phyloP scores from a whole-genome alignment of 345 rosid species.

The Citrus trifoliata region DNA sequence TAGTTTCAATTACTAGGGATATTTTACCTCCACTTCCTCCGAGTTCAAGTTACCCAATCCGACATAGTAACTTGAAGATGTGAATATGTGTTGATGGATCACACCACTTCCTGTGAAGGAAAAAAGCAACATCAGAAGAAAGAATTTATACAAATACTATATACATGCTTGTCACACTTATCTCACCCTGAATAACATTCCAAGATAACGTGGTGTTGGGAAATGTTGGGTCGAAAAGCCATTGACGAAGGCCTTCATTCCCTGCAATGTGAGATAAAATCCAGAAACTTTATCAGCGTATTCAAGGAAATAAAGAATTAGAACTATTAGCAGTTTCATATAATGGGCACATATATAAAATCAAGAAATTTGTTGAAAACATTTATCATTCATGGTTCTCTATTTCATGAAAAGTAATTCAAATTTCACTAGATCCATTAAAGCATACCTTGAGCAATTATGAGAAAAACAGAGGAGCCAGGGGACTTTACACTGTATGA shows the following conservation, averaged over 20 bases:
- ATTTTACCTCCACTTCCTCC: constrained; percentile 65
- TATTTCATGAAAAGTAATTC: background rate
- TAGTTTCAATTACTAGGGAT: background rate
- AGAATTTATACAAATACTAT: background rate
- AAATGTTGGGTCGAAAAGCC: constrained; percentile 84
- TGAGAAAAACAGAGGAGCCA: constrained; percentile 60
- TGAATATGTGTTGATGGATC: constrained; percentile 55
- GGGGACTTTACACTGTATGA: constrained; percentile 55
- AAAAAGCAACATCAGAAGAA: constrained; percentile 12
- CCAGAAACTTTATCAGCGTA: background rate
- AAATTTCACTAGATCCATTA: background rate
- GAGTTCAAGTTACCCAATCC: constrained; percentile 82
- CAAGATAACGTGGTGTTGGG: constrained; percentile 82
- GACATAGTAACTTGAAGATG: constrained; percentile 70
- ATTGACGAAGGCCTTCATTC: constrained; percentile 29
- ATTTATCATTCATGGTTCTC: background rate
- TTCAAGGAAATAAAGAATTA: background rate
- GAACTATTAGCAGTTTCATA: background rate
- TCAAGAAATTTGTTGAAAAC: background rate
- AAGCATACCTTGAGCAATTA: constrained; percentile 81
- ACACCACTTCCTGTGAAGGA: constrained; percentile 56
- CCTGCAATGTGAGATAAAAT: background rate
- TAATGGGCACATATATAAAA: background rate
- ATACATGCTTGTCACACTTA: background rate
- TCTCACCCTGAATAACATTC: constrained; percentile 72